These are phyloP conservation scores for Dictyophora rubrovolvata DNA, from an alignment of 768 basidiomycete genomes.

Conservation along the genomic window DNA sequence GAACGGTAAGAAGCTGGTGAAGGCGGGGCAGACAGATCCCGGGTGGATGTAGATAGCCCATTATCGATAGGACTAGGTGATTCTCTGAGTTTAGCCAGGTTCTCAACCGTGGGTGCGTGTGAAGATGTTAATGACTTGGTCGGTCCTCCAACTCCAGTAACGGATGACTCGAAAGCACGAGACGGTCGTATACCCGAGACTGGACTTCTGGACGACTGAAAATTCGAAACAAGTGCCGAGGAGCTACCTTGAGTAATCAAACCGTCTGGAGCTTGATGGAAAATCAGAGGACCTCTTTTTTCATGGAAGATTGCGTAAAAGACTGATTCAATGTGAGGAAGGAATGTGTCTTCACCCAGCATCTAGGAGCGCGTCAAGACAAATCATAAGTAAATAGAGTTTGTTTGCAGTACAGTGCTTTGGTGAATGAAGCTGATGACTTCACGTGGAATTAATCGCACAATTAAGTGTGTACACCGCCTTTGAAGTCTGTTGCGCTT, in stretches of 20 bases:
- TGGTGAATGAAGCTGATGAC: background rate
- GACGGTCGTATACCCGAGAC: background rate
- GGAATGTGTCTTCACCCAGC: slow-evolving; percentile 55
- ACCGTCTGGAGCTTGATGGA: slow-evolving; percentile 90
- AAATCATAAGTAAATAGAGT: background rate
- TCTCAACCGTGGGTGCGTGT: background rate
- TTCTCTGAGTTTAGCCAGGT: background rate
- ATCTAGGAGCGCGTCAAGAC: slow-evolving; percentile 16
- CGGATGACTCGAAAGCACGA: background rate
- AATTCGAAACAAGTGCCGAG: slow-evolving; percentile 15
- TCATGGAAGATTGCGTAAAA: slow-evolving; percentile 94
- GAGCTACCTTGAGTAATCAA: slow-evolving; percentile 46
- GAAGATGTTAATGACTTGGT: background rate
- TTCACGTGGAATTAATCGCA: background rate
- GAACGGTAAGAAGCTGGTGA: background rate
- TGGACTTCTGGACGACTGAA: background rate
- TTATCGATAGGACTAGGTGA: background rate
- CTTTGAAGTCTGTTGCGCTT: too few relatives aligned
- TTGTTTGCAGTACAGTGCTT: background rate
- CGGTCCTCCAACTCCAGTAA: background rate
- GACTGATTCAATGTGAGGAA: slow-evolving; percentile 72
- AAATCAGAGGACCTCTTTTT: slow-evolving; percentile 75
- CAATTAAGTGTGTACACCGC: too few relatives aligned
- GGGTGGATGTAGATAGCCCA: background rate
- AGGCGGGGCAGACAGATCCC: slow-evolving; percentile 6